Base-by-base conservation (phyloP, 2,329 filamentous ascomycete species). In the Ophiocordyceps australis region DNA sequence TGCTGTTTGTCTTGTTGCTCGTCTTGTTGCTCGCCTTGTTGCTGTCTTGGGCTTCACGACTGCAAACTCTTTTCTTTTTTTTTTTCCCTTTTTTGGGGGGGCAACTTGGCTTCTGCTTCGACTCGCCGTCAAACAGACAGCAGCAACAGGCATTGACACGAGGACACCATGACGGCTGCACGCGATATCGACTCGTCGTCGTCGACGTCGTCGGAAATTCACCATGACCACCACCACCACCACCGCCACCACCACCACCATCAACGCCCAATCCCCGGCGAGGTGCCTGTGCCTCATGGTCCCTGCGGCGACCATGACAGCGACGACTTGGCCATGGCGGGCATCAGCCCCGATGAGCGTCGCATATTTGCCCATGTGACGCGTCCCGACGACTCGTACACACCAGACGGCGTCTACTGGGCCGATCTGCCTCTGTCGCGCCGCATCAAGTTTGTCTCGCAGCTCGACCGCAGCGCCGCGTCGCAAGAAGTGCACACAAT, bases 371-470 rank as follows among this genome's bases (percentile, higher is more conserved):
- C 76, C 40, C 69, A 75, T 37, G 59, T 94, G 30, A 77, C 91
- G 29, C 77, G 79, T 28, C 86, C 86, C 3, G 80, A 91, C 43
- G 86, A 95, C 55, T 77, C 73, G 35, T 94, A 86, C 55, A 80
- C 77, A 29, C 53, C 65, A 28, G 69, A 85, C 13, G 86, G 86
- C 32, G 65, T 70, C 36, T 95, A 95, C 65, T 95, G 85, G 85
- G 86, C 85, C 18, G 86, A 94, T 46, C 59, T 95, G 39, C 72
- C 75, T 13, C 43, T 82, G 26, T 39, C 50, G 32, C 54, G 86
- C 56, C 74, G 80, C 34, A 46, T 80, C 42, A 59, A 60, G 34
- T 95, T 95, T 45, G 75, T 93, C 43, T 61, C 56, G 46, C 64
- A 68, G 30, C 72, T 83, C 46, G 76, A 94, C 50, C 59, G 58